A percentile compares a stretch with the other conserved stretches of the same genome.
phyloP scores from a whole-genome alignment of 2,329 filamentous ascomycete genomes.

The Nemania sp. region DNA sequence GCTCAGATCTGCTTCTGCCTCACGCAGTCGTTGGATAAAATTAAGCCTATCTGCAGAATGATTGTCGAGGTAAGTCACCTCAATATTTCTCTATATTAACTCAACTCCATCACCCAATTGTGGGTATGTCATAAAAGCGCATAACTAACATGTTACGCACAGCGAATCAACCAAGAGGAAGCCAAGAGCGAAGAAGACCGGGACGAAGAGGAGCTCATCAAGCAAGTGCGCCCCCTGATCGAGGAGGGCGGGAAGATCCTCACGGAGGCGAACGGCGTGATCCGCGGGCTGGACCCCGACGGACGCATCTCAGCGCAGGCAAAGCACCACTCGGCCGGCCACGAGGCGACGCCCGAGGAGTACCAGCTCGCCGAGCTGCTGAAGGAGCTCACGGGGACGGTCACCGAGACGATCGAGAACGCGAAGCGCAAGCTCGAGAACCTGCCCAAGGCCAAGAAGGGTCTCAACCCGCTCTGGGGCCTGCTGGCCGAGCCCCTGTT shows the following conservation, averaged over 20 bases:
- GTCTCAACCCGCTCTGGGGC: slow-evolving; percentile 87
- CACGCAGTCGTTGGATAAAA: slow-evolving; percentile 78
- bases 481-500: slow-evolving; percentile 83
- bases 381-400: slow-evolving; percentile 82
- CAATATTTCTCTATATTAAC: no score
- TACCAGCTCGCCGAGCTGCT: slow-evolving; percentile 81
- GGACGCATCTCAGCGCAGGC: slow-evolving; percentile 83
- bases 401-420: slow-evolving; percentile 82
- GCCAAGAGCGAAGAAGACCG: slow-evolving; percentile 82
- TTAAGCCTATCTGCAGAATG: slow-evolving; percentile 83
- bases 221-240: slow-evolving; percentile 84
- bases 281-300: slow-evolving; percentile 87
- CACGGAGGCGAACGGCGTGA: slow-evolving; percentile 82
- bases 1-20: slow-evolving; percentile 74
- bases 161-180: slow-evolving; percentile 81
- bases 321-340: slow-evolving; percentile 76
- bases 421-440: slow-evolving; percentile 87
- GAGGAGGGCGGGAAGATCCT: slow-evolving; percentile 84
- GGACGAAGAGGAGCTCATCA: slow-evolving; percentile 86
- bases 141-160: slow-evolving; percentile 35
- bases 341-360: slow-evolving; percentile 81
- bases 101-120: no score
- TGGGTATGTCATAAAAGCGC: no score
- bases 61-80: slow-evolving; percentile 70
- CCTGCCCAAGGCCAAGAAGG: slow-evolving; percentile 94